Base-by-base conservation (phyloP, 23 red algal genomes). In the Gracilaria domingensis region DNA sequence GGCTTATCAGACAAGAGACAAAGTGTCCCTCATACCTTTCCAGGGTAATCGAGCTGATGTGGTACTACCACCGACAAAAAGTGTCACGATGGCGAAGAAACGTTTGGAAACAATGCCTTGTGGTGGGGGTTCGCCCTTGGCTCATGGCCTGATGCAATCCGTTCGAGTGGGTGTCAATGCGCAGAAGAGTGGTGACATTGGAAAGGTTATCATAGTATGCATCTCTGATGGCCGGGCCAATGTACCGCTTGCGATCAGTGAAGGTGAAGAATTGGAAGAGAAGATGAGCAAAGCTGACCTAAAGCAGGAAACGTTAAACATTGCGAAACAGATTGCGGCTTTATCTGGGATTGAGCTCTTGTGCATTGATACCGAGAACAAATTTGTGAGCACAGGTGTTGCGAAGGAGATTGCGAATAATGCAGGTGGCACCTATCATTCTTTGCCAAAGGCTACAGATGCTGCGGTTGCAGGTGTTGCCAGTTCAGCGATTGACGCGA, bases 41-140 rank as follows among this genome's bases (percentile, higher is more conserved):
- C 93, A 95, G 66, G 97, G 97, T 21, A 95, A 99, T 54, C 76
- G 65, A 30, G 97, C 97, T 8, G 92, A 96, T 23, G 94, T 99
- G 70, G 91, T 99, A 48, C 81, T 99, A 21, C 97, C 97, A 33
- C 97, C 97, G 42, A 99, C 97, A 49, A 94, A 95, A 61, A 95
- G 91, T 30, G 91, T 99, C 14, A 92, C 88, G n/a, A 96, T 99
- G 94, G 97, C 97, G n/a, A 96, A 96, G 79, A 86, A 89, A 34
- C 91, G 97, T 0, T 92, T 99, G 86, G 97, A 99, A 76, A 99
- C 97, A 16, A 99, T 99, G 97, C 97, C 97, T 33, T 99, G 97
- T 78, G 97, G 97, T 24, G 97, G 97, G 0, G 97, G 97, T 17
- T 99, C 97, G 32, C 97, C 97, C 24, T 77, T 99, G 83, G 94